Evolutionary conservation across 768 basidiomycete genomes (phyloP).

Genomic region (Collybia nuda): DNA sequence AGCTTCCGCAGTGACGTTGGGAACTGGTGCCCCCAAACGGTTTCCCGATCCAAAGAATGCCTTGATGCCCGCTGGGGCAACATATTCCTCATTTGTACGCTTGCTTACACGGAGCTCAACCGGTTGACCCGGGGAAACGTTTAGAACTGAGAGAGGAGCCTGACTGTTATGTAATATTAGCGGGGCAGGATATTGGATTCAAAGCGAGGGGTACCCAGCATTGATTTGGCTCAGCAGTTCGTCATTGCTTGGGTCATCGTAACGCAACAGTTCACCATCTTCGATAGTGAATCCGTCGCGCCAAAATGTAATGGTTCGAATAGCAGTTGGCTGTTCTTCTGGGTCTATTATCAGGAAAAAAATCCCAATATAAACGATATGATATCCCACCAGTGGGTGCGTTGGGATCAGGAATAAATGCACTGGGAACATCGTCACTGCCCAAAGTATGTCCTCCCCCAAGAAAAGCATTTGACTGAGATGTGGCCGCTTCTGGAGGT

Average conservation of each 20-base stretch:
- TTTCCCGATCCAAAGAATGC: constrained; percentile 76
- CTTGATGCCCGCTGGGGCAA: constrained; percentile 47
- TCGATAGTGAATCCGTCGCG: constrained; percentile 90
- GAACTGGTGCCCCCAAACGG: constrained; percentile 79
- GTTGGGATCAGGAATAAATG: constrained; percentile 73
- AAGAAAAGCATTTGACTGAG: constrained; percentile 42
- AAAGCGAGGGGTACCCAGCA: constrained; percentile 53
- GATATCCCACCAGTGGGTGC: constrained; percentile 26
- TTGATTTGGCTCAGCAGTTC: constrained; percentile 75
- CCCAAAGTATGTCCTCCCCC: constrained; percentile 86
- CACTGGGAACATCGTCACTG: constrained; percentile 83
- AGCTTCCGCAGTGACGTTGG: constrained; percentile 25
- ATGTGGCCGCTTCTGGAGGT: constrained; percentile 15
- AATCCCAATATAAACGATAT: background rate
- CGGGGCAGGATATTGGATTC: constrained; percentile 28
- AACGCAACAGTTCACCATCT: constrained; percentile 81
- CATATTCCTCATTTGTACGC: constrained; percentile 70
- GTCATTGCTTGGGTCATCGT: constrained; percentile 76
- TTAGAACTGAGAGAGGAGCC: constrained; percentile 77
- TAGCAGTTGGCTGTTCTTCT: constrained; percentile 50
- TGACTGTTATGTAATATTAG: constrained; percentile 40
- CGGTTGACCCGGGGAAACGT: constrained; percentile 73
- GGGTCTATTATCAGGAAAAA: background rate
- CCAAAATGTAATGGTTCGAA: constrained; percentile 89
- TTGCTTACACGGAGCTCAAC: constrained; percentile 82